Evolutionary conservation across 352 stramenopile species (phyloP).

Genomic region (Chrysophaeum taylorii): DNA sequence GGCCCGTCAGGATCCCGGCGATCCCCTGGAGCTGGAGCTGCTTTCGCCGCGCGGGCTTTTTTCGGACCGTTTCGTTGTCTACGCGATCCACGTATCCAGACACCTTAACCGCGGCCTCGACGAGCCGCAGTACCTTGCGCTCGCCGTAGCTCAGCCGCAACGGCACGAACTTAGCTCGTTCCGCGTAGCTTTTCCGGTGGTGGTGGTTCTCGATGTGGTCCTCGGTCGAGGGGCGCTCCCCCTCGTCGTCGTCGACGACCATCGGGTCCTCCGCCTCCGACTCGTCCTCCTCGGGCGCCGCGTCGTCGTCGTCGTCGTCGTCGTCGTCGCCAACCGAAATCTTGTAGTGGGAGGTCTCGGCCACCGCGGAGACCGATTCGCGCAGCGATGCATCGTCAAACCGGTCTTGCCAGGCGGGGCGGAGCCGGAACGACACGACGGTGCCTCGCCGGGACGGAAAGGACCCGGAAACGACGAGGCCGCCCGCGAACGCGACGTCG

Average conservation of each 20-base stretch:
- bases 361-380: no score
- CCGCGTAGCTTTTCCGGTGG: constrained; percentile 37
- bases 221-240: background rate
- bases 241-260: background rate
- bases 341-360: no score
- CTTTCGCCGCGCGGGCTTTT: constrained; percentile 54
- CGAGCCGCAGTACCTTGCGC: constrained; percentile 76
- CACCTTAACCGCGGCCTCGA: constrained; percentile 81
- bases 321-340: background rate
- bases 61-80: constrained; percentile 54
- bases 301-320: background rate
- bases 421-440: no score
- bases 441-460: no score
- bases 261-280: background rate
- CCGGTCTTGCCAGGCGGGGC: no score
- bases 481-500: no score
- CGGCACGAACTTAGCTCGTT: constrained; percentile 89
- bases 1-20: constrained; percentile 69
- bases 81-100: constrained; percentile 85
- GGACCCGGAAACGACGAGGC: no score
- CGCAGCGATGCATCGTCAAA: no score
- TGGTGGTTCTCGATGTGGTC: background rate
- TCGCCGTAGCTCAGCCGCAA: constrained; percentile 84
- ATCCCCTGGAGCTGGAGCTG: constrained; percentile 78
- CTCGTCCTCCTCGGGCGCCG: background rate